Base-by-base conservation (phyloP, 345 rosid species). In the Citrus maxima region DNA sequence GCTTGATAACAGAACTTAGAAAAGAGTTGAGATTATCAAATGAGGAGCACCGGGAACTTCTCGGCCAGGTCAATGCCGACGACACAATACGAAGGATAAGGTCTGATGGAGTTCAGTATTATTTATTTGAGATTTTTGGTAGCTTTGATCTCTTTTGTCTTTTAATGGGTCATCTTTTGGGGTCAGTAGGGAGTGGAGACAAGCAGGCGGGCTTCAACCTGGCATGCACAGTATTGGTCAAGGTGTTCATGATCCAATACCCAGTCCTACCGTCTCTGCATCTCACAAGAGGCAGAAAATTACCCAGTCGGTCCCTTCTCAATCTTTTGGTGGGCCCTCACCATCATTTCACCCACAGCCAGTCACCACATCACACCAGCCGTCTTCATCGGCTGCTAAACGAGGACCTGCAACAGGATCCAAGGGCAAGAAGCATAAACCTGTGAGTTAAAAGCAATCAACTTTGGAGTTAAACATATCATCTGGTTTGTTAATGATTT, bases 41-140 rank as follows among this genome's bases (percentile, higher is more conserved):
- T 63, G 98, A 94, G 82, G 98, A 94, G 85, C 98, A 94, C 65
- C 85, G 95, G 78, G 95, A 94, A 84, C 98, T 94, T 86, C 85
- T 94, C 27, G 84, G 85, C 67, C 88, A 83, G 87, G 97, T 94
- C 62, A 91, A 90, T 78, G 88, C 87, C 1, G 98, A 94, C 76
- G 94, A 94, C 34, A 85, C 86, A 25, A 88, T 93, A 70, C 81
- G 82, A 34, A 90, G 91, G 79, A 92, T 94, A 88, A 89, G 97
- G 98, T 82, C 78, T 84, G 87, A 24, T 75, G 18, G 49, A 56
- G 32, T 60, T 63, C 70, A 67, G 70, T 70, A 51, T 69, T 63
- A 5, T 74, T 14, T 65, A 37, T 75, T 77, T 34, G 40, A 73
- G 74, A 35, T 37, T 56, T 67, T 78, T 25, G 37, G 78, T 71